Evolutionary conservation across 2,329 filamentous ascomycete genomes (phyloP), one percentile per base, ranked within the genome.

Genomic region (Celoporthe dispersa): DNA sequence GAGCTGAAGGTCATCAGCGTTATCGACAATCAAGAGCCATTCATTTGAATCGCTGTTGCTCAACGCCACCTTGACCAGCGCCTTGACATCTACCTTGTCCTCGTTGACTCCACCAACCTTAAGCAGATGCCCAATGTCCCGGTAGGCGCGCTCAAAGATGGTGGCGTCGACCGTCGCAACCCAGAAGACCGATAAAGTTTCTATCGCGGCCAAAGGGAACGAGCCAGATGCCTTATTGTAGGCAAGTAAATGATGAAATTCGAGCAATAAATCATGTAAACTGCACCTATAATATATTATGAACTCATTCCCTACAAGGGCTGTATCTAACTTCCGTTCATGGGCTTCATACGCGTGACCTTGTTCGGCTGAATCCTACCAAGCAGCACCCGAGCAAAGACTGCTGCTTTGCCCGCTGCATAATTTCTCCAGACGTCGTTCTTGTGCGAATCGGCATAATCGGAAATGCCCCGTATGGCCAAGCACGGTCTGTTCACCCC

Each of bases 21-120:
- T 85, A 67, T 85, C 82, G n/a, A 85, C 65, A 53, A 85, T 75
- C 55, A 85, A 68, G 1, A 85, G 74, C 83, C 81, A 85, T 1
- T 70, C 70, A 1, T 77, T 75, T 1, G 61, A 70, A n/a, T 48
- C 69, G n/a, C 75, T 73, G 11, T 22, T 28, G 48, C 76, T 79
- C 1, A 85, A 70, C 14, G 72, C 73, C 5, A 53, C 59, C 51
- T 80, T 80, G 4, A 85, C 78, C 1, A 82, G 75, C 14, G 48
- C 33, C 55, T 78, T 81, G 1, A 81, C 66, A 68, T 84, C 78
- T 0, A 74, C 76, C 5, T 79, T 76, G 1, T 77, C 71, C n/a
- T 82, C 72, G 5, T 81, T 73, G 5, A 78, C 75, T 6, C 76
- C 77, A 1, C 73, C 48, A 1, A 80, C 60, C 0, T 73, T 63